Conservation (phyloP, 148 eudicot species). For the Bassia scoparia region DNA sequence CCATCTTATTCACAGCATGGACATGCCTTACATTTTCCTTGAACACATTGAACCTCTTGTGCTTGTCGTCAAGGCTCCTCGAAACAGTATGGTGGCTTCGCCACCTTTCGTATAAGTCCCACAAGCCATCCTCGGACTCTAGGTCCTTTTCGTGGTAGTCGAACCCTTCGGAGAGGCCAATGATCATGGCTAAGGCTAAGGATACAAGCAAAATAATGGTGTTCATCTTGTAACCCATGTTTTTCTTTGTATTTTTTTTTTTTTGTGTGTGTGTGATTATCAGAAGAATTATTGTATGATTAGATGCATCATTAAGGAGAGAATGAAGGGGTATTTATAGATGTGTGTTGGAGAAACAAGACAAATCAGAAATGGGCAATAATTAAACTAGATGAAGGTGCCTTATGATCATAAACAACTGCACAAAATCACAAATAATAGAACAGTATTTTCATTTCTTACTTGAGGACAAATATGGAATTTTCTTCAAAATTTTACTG, state of each 20-base stretch:
- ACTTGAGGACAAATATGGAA: neutral
- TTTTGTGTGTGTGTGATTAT: conserved; percentile 10
- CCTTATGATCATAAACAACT: conserved; percentile 47
- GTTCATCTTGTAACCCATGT: conserved; percentile 45
- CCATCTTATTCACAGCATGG: conserved; percentile 57
- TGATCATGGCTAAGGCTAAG: conserved; percentile 43
- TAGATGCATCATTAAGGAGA: conserved; percentile 16
- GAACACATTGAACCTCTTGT: conserved; percentile 76
- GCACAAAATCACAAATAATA: neutral
- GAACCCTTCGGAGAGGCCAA: conserved; percentile 44
- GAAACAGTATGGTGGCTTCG: conserved; percentile 88
- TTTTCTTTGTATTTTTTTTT: neutral
- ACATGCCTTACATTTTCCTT: conserved; percentile 68
- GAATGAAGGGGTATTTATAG: conserved; percentile 30
- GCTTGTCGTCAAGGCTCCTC: conserved; percentile 63
- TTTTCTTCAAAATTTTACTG: neutral
- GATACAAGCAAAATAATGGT: conserved; percentile 36
- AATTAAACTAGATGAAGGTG: conserved; percentile 31
- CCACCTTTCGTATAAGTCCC: conserved; percentile 93
- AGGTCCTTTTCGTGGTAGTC: conserved; percentile 68
- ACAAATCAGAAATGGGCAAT: neutral
- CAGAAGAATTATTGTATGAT: conserved; percentile 16
- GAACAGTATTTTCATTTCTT: neutral
- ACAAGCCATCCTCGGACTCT: conserved; percentile 73
- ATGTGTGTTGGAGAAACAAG: conserved; percentile 25